These are phyloP conservation scores for Paramarasmius palmivorus DNA, from an alignment of 1,284 basidiomycete genomes.

Conservation along the genomic window DNA sequence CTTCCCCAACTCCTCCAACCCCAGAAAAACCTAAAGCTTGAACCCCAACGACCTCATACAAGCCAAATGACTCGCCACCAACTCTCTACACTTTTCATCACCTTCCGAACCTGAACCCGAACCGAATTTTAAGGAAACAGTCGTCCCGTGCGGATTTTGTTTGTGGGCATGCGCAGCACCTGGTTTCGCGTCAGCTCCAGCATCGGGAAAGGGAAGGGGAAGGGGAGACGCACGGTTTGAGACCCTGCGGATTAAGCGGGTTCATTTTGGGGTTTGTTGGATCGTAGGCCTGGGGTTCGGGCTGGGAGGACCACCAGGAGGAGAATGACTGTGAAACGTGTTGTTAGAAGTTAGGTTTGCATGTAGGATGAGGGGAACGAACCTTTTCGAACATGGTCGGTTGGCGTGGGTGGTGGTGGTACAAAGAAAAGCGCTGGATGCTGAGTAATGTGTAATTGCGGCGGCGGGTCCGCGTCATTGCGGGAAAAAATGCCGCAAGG, in stretches of 20 bases:
- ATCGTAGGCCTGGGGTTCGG: conserved; percentile 49
- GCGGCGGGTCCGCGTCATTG: too few relatives aligned
- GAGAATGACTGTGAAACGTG: conserved; percentile 33
- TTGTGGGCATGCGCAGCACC: conserved; percentile 94
- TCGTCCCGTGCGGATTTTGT: conserved; percentile 91
- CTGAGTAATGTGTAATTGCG: too few relatives aligned
- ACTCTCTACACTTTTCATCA: conserved; percentile 76
- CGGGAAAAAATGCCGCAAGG: too few relatives aligned
- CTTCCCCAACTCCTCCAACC: too few relatives aligned
- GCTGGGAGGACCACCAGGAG: conserved; percentile 39
- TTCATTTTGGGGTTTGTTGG: conserved; percentile 74
- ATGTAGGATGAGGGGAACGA: not conserved
- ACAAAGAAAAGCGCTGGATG: too few relatives aligned
- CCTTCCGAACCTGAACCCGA: conserved; percentile 71
- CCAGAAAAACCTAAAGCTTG: conserved; percentile 71
- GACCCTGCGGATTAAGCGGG: conserved; percentile 85
- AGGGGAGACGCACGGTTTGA: conserved; percentile 78
- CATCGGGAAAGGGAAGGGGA: not conserved
- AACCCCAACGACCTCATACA: conserved; percentile 93
- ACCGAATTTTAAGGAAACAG: conserved; percentile 90
- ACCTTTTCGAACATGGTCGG: conserved; percentile 1
- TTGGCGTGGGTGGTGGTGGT: not conserved
- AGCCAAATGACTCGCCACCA: conserved; percentile 79
- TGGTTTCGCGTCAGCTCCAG: too few relatives aligned
- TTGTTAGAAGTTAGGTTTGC: not conserved